Evolutionary conservation across 805 yeast species (phyloP).

Genomic region (Saccharomycopsis sp.): DNA sequence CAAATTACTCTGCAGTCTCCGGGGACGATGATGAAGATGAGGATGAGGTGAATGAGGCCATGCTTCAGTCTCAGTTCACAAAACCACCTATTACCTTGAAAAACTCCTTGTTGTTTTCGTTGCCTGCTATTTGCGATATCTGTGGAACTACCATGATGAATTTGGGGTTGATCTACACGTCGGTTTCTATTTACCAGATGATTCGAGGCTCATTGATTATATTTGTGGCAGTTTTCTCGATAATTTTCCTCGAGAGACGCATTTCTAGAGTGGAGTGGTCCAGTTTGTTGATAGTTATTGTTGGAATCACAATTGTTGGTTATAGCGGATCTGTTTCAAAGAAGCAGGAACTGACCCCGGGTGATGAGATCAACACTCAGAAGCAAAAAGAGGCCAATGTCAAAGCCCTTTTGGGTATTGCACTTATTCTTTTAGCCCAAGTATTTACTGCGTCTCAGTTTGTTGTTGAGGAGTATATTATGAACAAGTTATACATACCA

Average conservation of each 20-base stretch:
- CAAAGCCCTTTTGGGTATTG: constrained; percentile 48
- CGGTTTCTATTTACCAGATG: constrained; percentile 81
- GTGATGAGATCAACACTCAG: constrained; percentile 10
- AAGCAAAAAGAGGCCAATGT: constrained; percentile 16
- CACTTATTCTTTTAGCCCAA: constrained; percentile 53
- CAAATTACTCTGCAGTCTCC: constrained; percentile 1
- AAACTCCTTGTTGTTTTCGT: constrained; percentile 35
- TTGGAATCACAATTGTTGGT: constrained; percentile 71
- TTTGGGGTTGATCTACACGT: constrained; percentile 65
- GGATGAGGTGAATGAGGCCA: not conserved
- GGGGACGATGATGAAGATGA: constrained; percentile 19
- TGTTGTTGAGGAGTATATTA: constrained; percentile 68
- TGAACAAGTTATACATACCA: constrained; percentile 44
- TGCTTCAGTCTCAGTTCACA: not conserved
- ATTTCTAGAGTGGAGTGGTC: constrained; percentile 64
- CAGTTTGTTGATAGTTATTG: constrained; percentile 52
- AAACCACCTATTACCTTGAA: constrained; percentile 19
- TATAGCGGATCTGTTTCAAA: constrained; percentile 48
- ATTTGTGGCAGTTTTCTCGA: constrained; percentile 68
- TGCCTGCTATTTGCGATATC: constrained; percentile 69
- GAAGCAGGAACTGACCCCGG: constrained; percentile 15
- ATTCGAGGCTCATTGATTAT: constrained; percentile 72
- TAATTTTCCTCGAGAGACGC: constrained; percentile 48
- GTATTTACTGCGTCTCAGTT: constrained; percentile 70
- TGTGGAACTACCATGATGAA: constrained; percentile 70